Percentiles rank a stretch among this genome's conserved stretches.
Conservation (phyloP, 176 grass and related monocot genomes). For the Rhynchospora pubera region DNA sequence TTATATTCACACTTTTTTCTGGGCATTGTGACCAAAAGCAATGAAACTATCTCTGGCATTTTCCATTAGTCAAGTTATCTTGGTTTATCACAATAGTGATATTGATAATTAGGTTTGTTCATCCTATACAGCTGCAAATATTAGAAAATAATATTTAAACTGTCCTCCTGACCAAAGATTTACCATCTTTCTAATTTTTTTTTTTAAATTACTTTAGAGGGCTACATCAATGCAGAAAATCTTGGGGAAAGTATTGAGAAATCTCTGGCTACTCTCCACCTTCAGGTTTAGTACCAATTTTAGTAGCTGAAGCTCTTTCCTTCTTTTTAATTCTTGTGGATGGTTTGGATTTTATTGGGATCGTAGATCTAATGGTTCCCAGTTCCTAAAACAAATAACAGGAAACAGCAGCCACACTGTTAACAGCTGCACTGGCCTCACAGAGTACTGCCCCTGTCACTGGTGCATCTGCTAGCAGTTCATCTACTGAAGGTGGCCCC, state of each 20-base stretch:
- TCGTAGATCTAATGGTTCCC: neutral
- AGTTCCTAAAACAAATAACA: conserved; percentile 27
- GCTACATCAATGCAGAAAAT: conserved; percentile 55
- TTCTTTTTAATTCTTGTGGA: neutral
- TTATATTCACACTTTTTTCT: neutral
- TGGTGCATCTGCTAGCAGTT: conserved; percentile 5
- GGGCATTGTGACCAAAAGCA: neutral
- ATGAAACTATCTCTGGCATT: neutral
- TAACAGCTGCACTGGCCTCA: conserved; percentile 68
- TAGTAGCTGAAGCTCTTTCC: neutral
- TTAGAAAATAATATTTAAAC: neutral
- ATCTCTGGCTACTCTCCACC: conserved; percentile 56
- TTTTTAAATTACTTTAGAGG: conserved; percentile 42
- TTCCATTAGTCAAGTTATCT: conserved; percentile 1
- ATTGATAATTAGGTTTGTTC: neutral
- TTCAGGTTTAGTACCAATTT: conserved; percentile 43
- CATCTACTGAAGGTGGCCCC: conserved; percentile 26
- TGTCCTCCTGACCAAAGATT: neutral
- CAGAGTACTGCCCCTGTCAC: conserved; percentile 35
- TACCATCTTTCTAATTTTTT: conserved; percentile 15
- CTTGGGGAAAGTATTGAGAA: conserved; percentile 71
- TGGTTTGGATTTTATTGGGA: neutral
- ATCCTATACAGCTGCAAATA: no score
- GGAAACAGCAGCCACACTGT: conserved; percentile 67
- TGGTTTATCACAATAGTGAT: neutral